A percentile compares a stretch with the other conserved stretches of the same genome.
phyloP scores from a whole-genome alignment of 1,284 basidiomycete genomes.

The Rhodotorula mucilaginosa region DNA sequence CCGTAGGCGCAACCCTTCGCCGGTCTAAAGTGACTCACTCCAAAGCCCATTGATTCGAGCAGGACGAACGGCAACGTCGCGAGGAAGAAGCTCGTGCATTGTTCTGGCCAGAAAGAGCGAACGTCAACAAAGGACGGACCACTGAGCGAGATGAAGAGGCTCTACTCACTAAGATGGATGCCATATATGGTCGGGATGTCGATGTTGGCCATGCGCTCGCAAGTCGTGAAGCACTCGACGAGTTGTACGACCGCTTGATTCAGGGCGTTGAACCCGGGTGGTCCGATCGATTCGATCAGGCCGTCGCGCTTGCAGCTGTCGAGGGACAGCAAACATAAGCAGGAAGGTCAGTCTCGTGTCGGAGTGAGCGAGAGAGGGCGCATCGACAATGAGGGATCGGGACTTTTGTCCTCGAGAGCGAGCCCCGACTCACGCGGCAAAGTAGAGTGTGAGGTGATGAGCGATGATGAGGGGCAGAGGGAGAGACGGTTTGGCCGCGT shows the following conservation, averaged over 20 bases:
- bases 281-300: slow-evolving; percentile 43
- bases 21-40: slow-evolving; percentile 5
- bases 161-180: slow-evolving; percentile 4
- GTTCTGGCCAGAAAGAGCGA: slow-evolving; percentile 1
- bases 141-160: not conserved
- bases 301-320: slow-evolving; percentile 34
- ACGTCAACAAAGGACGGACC: not conserved
- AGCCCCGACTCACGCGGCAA: slow-evolving; percentile 32
- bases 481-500: slow-evolving; percentile 41
- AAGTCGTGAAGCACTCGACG: slow-evolving; percentile 38
- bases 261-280: slow-evolving; percentile 43
- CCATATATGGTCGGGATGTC: slow-evolving; percentile 38
- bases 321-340: too few species aligned
- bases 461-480: slow-evolving; percentile 45
- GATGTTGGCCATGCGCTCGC: slow-evolving; percentile 35
- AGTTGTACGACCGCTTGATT: slow-evolving; percentile 16
- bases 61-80: slow-evolving; percentile 41
- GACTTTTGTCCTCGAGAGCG: not conserved
- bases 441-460: slow-evolving; percentile 44
- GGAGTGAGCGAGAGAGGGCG: not conserved
- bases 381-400: not conserved
- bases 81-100: slow-evolving; percentile 38
- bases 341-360: too few species aligned
- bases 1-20: not conserved
- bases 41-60: slow-evolving; percentile 42